Evolutionary conservation across 768 basidiomycete genomes (phyloP), one percentile per base, ranked within the genome.

Genomic region (Boletellus emodensis): DNA sequence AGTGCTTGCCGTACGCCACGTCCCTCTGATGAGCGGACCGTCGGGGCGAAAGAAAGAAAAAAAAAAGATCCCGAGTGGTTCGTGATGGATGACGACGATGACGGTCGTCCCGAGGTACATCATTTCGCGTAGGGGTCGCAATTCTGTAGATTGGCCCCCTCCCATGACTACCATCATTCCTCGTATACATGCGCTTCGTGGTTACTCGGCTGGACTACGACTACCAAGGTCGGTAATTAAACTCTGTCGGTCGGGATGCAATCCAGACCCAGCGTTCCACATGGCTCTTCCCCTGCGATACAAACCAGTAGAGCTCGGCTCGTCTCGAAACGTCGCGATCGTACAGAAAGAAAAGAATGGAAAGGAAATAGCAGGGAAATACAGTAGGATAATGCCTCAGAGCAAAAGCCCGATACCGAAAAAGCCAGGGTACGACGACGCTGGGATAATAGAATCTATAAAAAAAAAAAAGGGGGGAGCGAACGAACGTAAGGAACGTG

Each of bases 91-190:
- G 5, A 7, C 9, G 30, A 30, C 3, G 11, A 30, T 30, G 11
- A 30, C 30, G 30, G 7, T 30, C 8, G 6, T 26, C 24, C 1
- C 6, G 20, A 28, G 30, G 30, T 30, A n/a, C 24, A 36, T 28
- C 45, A 49, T 49, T 34, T 47, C 46, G 38, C 44, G 22, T 37
- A 24, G 32, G 32, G 30, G 30, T 30, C 3, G 8, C 9, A 10
- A 5, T 39, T 48, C 33, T 43, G 28, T 14, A 7, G 33, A 37
- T 36, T 1, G 17, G 24, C 10, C 26, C 28, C 20, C 48, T 28
- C 26, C 30, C 30, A 3, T 61, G 15, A 24, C 40, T 49, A 63
- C 61, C 61, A 61, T 63, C 61, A 61, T 12, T 36, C 22, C 12
- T 7, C 15, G 6, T 6, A 26, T 26, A 26, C 24, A 26, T 26